A percentile compares a stretch with the other conserved stretches of the same genome.
Evolutionary conservation across 345 rosid genomes (phyloP).

Genomic region (Heritiera fomes): DNA sequence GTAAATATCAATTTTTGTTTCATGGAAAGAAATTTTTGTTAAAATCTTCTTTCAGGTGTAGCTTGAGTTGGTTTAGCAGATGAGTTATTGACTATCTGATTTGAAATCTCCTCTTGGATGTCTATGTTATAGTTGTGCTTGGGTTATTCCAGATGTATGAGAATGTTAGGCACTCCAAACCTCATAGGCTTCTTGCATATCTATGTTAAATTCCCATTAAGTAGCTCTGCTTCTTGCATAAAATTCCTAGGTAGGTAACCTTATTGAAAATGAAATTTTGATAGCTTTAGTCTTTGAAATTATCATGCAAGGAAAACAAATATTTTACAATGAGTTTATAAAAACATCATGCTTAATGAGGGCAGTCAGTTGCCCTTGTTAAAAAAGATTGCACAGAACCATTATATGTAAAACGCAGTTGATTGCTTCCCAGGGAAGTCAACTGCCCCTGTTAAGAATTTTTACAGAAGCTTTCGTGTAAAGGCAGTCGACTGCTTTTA

Average conservation of each 20-base stretch:
- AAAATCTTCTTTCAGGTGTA: not conserved
- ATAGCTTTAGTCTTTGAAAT: not conserved
- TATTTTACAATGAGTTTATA: no score
- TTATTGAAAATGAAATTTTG: not conserved
- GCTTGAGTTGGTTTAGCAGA: constrained; percentile 12
- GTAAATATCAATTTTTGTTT: constrained; percentile 16
- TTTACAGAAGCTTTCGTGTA: no score
- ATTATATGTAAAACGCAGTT: no score
- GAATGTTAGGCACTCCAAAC: not conserved
- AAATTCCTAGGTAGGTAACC: not conserved
- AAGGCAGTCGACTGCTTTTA: no score
- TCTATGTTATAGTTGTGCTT: not conserved
- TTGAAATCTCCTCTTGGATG: not conserved
- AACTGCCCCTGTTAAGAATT: no score
- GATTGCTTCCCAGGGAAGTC: no score
- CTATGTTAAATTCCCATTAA: not conserved
- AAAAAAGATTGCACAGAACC: no score
- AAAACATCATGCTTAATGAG: no score
- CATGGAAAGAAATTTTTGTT: constrained; percentile 8
- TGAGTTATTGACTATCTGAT: constrained; percentile 1
- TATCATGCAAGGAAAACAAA: not conserved
- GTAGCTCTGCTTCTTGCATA: not conserved
- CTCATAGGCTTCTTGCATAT: not conserved
- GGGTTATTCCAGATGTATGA: not conserved
- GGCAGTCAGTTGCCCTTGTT: no score